Evolutionary conservation across 345 rosid species (phyloP).

Genomic region (Odontarrhena argentea): DNA sequence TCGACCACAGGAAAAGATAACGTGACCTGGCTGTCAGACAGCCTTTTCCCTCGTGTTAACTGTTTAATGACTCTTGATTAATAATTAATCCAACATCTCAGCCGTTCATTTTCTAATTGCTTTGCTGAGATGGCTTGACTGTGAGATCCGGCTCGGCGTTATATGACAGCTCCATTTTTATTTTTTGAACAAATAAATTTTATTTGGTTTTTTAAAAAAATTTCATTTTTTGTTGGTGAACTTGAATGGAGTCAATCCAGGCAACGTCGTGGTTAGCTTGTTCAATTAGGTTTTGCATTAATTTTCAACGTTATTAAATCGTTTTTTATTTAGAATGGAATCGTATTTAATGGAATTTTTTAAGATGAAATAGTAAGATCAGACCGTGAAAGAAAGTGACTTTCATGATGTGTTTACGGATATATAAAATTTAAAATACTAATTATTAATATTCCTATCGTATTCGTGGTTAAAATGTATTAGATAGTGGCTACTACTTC

Average conservation of each 20-base stretch:
- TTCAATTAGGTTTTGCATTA: conserved; percentile 15
- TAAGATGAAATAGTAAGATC: conserved; percentile 15
- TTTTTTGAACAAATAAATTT: background rate
- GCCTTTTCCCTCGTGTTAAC: conserved; percentile 43
- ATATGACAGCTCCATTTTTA: conserved; percentile 33
- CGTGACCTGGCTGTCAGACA: conserved; percentile 50
- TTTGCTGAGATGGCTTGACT: conserved; percentile 34
- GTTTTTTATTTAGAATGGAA: background rate
- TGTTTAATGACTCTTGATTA: conserved; percentile 4
- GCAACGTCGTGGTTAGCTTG: conserved; percentile 44
- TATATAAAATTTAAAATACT: background rate
- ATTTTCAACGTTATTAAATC: conserved; percentile 32
- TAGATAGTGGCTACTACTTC: conserved; percentile 19
- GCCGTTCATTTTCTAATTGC: conserved; percentile 35
- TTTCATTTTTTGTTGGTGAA: background rate
- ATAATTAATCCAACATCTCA: conserved; percentile 18
- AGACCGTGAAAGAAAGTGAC: conserved; percentile 42
- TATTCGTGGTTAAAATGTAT: conserved; percentile 22
- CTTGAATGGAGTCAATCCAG: conserved; percentile 37
- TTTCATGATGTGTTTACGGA: conserved; percentile 35
- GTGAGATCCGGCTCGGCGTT: conserved; percentile 34
- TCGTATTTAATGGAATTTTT: background rate
- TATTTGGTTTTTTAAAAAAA: background rate
- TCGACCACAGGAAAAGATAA: conserved; percentile 45
- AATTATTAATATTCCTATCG: background rate